These are phyloP conservation scores for Drechslerella coelobrocha DNA, from an alignment of 2,329 filamentous ascomycete species.

Conservation along the genomic window DNA sequence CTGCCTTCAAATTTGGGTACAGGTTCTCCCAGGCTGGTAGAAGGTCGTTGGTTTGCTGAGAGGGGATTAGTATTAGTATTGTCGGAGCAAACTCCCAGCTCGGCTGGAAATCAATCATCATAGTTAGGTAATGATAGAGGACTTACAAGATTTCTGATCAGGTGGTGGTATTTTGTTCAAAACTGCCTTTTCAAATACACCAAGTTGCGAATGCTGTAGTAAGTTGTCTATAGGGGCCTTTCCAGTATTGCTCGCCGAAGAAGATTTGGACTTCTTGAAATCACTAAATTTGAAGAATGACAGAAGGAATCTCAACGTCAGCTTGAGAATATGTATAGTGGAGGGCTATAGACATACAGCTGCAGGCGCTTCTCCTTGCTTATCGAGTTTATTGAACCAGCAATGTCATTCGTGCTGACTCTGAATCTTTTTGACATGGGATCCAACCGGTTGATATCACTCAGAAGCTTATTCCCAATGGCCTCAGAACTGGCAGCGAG, in stretches of 20 bases:
- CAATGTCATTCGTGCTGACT: constrained; percentile 31
- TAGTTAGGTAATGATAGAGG: background rate
- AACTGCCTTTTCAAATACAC: constrained; percentile 27
- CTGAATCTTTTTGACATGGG: constrained; percentile 48
- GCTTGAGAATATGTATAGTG: background rate
- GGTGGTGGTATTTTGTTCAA: constrained; percentile 32
- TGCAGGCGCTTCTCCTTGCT: constrained; percentile 35
- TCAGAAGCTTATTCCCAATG: constrained; percentile 50
- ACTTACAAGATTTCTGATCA: constrained; percentile 40
- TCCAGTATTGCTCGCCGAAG: constrained; percentile 56
- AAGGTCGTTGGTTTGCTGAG: background rate
- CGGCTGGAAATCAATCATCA: background rate
- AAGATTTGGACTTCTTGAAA: constrained; percentile 53
- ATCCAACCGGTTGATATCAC: constrained; percentile 45
- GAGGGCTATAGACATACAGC: constrained; percentile 20
- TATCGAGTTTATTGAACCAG: constrained; percentile 30
- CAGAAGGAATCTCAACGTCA: background rate
- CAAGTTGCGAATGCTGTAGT: constrained; percentile 40
- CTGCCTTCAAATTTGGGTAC: background rate
- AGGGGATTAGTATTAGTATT: background rate
- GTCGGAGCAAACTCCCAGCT: background rate
- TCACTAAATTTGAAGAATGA: constrained; percentile 11
- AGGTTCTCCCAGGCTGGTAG: background rate
- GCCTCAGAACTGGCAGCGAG: constrained; percentile 66
- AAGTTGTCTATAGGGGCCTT: constrained; percentile 48